Base-by-base conservation (phyloP, 2,329 filamentous ascomycete species). In the Chaetomium strumarium region DNA sequence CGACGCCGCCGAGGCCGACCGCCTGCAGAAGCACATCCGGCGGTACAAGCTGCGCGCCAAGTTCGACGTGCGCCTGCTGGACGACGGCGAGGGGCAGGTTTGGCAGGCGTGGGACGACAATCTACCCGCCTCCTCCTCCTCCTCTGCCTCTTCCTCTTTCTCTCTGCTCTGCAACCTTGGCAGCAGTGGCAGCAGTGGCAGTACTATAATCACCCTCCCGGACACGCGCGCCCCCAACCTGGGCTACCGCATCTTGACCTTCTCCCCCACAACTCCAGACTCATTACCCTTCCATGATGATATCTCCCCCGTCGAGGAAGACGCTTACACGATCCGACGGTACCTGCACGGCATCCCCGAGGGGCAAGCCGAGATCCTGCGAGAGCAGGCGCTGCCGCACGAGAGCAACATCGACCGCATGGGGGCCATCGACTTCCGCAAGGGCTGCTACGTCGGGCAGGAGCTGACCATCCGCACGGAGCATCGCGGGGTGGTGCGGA, bases 361-460 rank as follows among this genome's bases (percentile, higher is more conserved):
- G 71, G 92, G 93, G 1, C 88, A 88, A 66, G 67, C 72, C 14
- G 93, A 99, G 73, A 84, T 99, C 17, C 67, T 81, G 7, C 72
- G 77, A 53, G 86, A 86, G 58, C 73, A 78, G 16, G 84, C 90
- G 0, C 75, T 99, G 50, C 92, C 93, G 1, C 85, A 91, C 68
- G 92, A 97, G 70, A 85, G 79, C 65, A 96, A 96, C 67, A 79
- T 97, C 67, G 93, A 99, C 69, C 72, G 88, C 55, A 88, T 88
- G 78, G 79, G 81, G 44, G 93, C 83, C 24, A 85, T 99, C 60
- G 89, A 96, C 70, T 99, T 93, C 73, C 83, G 83, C 65, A 99
- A 99, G 73, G 93, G 93, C 8, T 99, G 93, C 71, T 99, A 99
- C 69, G 83, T 97, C 8, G 93, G 93, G 0, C 93, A 99, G 71